A percentile compares a stretch with the other conserved stretches of the same genome.
Evolutionary conservation across 768 basidiomycete genomes (phyloP).

Genomic region (Psilocybe azurescens): DNA sequence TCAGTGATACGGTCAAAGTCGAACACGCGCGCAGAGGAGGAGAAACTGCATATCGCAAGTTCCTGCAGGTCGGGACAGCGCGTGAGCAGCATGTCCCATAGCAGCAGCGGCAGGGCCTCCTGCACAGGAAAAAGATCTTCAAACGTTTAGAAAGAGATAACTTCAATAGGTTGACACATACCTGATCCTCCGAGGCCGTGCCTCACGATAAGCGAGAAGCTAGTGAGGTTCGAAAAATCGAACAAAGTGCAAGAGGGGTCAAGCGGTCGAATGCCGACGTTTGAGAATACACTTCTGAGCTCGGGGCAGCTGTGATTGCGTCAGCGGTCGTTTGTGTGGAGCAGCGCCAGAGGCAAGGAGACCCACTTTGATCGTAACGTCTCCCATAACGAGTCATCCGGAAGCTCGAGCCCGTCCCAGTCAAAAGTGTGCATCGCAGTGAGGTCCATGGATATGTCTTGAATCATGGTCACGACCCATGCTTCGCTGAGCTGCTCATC

Average conservation of each 20-base stretch:
- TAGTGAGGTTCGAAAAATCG: slow-evolving; percentile 45
- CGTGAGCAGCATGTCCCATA: slow-evolving; percentile 54
- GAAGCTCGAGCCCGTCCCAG: slow-evolving; percentile 58
- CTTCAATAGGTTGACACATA: slow-evolving; percentile 12
- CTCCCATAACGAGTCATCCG: slow-evolving; percentile 46
- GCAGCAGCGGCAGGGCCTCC: slow-evolving; percentile 43
- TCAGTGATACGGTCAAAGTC: slow-evolving; percentile 45
- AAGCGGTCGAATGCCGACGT: slow-evolving; percentile 43
- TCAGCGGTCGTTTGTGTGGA: slow-evolving; percentile 4
- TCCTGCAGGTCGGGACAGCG: slow-evolving; percentile 54
- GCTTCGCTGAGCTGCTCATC: slow-evolving; percentile 45
- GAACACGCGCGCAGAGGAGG: slow-evolving; percentile 49
- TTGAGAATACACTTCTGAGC: slow-evolving; percentile 48
- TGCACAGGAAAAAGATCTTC: slow-evolving; percentile 41
- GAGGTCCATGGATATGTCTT: slow-evolving; percentile 36
- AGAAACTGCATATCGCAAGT: slow-evolving; percentile 55
- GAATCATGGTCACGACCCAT: slow-evolving; percentile 45
- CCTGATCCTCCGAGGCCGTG: slow-evolving; percentile 47
- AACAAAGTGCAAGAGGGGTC: slow-evolving; percentile 45
- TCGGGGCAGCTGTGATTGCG: slow-evolving; percentile 43
- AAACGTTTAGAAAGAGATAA: not conserved
- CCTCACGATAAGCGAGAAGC: slow-evolving; percentile 52
- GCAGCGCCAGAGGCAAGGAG: not conserved
- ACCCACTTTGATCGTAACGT: slow-evolving; percentile 44
- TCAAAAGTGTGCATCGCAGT: slow-evolving; percentile 48